These are phyloP conservation scores for Rosa multiflora DNA, from an alignment of 306 rosid species.

Conservation along the genomic window DNA sequence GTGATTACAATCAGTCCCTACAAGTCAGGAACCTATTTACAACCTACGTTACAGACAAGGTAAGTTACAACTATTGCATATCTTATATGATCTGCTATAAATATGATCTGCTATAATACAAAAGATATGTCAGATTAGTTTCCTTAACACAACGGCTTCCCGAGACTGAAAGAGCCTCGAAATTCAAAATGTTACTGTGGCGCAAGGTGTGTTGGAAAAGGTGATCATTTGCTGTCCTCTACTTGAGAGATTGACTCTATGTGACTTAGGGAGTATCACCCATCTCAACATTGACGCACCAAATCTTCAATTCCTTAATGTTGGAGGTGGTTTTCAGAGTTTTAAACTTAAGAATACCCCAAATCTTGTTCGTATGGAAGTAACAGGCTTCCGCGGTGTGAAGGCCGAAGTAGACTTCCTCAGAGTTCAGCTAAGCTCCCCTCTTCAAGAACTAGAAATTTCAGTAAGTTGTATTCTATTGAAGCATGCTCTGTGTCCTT, in stretches of 20 bases:
- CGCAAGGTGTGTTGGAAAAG: background rate
- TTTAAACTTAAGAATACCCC: background rate
- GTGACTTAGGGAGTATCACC: background rate
- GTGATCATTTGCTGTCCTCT: background rate
- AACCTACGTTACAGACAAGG: too few species aligned
- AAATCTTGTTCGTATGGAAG: slow-evolving; percentile 28
- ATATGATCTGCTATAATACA: too few species aligned
- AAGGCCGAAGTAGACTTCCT: slow-evolving; percentile 50
- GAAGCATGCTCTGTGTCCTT: background rate
- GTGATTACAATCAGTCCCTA: too few species aligned
- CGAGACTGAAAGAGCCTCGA: slow-evolving; percentile 54
- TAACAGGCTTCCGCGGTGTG: slow-evolving; percentile 39
- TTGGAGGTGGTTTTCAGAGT: background rate
- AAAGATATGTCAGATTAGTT: too few species aligned
- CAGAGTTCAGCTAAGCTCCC: slow-evolving; percentile 49
- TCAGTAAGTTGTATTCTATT: slow-evolving; percentile 38
- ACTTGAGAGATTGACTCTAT: background rate
- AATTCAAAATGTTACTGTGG: slow-evolving; percentile 25
- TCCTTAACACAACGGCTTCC: slow-evolving; percentile 28
- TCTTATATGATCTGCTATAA: too few species aligned
- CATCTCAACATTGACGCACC: background rate
- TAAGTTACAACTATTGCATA: too few species aligned
- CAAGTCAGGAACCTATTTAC: too few species aligned
- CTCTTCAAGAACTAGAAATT: slow-evolving; percentile 51
- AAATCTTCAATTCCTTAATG: background rate